Percentiles rank a stretch among this genome's conserved stretches.
These are phyloP conservation scores for Saksenaea vasiformis DNA, from an alignment of 371 early-diverging fungal species.

Conservation along the genomic window DNA sequence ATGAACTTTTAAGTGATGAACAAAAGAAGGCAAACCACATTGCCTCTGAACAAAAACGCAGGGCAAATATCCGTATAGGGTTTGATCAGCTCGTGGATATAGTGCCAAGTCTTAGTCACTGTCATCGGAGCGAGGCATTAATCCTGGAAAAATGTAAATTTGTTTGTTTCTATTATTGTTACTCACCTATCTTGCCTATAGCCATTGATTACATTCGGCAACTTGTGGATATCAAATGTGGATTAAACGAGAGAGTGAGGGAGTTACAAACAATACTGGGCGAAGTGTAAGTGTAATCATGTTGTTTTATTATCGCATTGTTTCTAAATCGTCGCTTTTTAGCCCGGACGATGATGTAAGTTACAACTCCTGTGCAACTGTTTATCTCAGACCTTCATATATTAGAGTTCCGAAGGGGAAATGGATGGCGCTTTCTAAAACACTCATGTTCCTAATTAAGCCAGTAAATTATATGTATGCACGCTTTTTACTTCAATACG, in stretches of 20 bases:
- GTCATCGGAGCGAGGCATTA: conserved; percentile 42
- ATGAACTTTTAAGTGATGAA: conserved; percentile 75
- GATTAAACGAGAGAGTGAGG: conserved; percentile 3
- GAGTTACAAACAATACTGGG: conserved; percentile 9
- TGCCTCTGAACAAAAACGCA: conserved; percentile 79
- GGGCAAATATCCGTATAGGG: conserved; percentile 75
- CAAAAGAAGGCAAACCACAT: conserved; percentile 87
- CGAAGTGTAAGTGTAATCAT: conserved; percentile 7
- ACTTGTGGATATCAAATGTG: conserved; percentile 11
- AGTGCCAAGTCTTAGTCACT: conserved; percentile 66
- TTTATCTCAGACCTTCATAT: background rate
- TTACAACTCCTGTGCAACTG: background rate
- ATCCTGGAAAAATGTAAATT: conserved; percentile 37
- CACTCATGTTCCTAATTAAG: background rate
- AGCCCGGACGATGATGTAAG: conserved; percentile 16
- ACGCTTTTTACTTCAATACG: background rate
- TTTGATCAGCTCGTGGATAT: conserved; percentile 75
- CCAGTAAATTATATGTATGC: background rate
- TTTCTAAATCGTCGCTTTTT: background rate
- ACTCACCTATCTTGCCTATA: background rate
- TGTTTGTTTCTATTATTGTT: background rate
- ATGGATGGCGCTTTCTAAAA: background rate
- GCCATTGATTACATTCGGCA: conserved; percentile 21
- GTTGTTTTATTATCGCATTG: background rate
- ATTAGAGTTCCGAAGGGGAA: conserved; percentile 14